Evolutionary conservation across 1,284 basidiomycete species (phyloP).

Genomic region (Moesziomyces antarcticus): DNA sequence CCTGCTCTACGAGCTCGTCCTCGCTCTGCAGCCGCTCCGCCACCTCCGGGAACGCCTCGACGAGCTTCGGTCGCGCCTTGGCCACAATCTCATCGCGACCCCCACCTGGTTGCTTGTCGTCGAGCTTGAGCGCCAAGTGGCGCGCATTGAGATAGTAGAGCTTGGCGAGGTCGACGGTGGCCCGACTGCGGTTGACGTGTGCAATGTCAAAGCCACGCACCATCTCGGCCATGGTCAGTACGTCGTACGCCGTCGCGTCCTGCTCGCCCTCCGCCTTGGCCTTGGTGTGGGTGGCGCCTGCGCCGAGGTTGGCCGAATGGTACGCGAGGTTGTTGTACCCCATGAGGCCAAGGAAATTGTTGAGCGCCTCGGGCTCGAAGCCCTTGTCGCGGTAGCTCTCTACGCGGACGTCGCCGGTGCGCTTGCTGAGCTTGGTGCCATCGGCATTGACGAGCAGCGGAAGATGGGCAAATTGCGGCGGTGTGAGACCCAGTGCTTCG

Average conservation of each 20-base stretch:
- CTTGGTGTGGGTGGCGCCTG: not conserved
- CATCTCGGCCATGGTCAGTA: slow-evolving; percentile 57
- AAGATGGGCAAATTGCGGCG: slow-evolving; percentile 89
- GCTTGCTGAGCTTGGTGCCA: slow-evolving; percentile 93
- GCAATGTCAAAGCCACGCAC: slow-evolving; percentile 47
- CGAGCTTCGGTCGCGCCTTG: slow-evolving; percentile 15
- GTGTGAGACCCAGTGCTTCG: slow-evolving; percentile 76
- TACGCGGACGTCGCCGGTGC: slow-evolving; percentile 88
- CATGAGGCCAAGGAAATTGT: slow-evolving; percentile 92
- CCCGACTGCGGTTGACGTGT: slow-evolving; percentile 59
- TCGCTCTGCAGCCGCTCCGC: slow-evolving; percentile 1
- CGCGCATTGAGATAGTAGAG: slow-evolving; percentile 59
- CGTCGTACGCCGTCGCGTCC: slow-evolving; percentile 39
- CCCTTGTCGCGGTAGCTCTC: slow-evolving; percentile 84
- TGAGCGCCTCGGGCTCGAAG: slow-evolving; percentile 87
- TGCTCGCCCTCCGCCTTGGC: slow-evolving; percentile 3
- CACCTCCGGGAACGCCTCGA: slow-evolving; percentile 10
- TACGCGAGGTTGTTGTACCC: slow-evolving; percentile 77
- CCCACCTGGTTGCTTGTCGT: slow-evolving; percentile 12
- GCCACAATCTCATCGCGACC: slow-evolving; percentile 25
- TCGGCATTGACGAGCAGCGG: slow-evolving; percentile 90
- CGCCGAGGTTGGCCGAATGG: slow-evolving; percentile 2
- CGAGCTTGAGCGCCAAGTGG: slow-evolving; percentile 53
- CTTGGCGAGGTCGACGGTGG: slow-evolving; percentile 56
- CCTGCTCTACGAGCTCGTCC: slow-evolving; percentile 3